Conservation (phyloP, 1,284 basidiomycete genomes). For the Macrocystidia cucumis region DNA sequence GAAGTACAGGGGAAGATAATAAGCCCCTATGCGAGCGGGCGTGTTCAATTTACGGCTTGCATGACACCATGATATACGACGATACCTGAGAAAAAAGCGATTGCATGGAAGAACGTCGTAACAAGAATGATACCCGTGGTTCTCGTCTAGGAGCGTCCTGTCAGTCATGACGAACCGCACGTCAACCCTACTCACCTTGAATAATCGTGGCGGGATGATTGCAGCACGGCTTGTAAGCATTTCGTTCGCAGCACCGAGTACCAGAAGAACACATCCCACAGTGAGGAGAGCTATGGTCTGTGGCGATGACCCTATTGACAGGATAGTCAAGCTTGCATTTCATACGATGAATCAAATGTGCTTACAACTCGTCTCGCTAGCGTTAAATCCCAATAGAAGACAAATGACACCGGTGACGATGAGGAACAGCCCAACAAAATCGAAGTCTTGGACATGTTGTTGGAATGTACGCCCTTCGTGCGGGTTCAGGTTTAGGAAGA, state of each 20-base stretch:
- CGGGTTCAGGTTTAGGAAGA: constrained; percentile 81
- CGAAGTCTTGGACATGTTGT: constrained; percentile 62
- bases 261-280: constrained; percentile 55
- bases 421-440: constrained; percentile 67
- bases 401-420: constrained; percentile 70
- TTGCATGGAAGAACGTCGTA: constrained; percentile 56
- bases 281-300: constrained; percentile 70
- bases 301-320: constrained; percentile 30
- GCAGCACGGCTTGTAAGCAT: constrained; percentile 65
- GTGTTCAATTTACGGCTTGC: neutral
- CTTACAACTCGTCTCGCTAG: constrained; percentile 61
- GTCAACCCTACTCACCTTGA: constrained; percentile 58
- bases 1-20: constrained; percentile 73
- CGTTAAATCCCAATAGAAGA: constrained; percentile 80
- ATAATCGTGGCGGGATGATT: constrained; percentile 76
- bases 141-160: constrained; percentile 40
- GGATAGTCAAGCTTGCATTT: constrained; percentile 6
- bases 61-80: constrained; percentile 1
- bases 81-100: constrained; percentile 55
- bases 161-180: neutral
- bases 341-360: constrained; percentile 17
- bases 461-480: constrained; percentile 48
- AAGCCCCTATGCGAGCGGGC: constrained; percentile 37
- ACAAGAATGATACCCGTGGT: constrained; percentile 66
- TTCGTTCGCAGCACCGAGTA: constrained; percentile 59